Evolutionary conservation across 2,329 filamentous ascomycete genomes (phyloP), one percentile per base, ranked within the genome.

Genomic region (Orbilia ellipsospora): DNA sequence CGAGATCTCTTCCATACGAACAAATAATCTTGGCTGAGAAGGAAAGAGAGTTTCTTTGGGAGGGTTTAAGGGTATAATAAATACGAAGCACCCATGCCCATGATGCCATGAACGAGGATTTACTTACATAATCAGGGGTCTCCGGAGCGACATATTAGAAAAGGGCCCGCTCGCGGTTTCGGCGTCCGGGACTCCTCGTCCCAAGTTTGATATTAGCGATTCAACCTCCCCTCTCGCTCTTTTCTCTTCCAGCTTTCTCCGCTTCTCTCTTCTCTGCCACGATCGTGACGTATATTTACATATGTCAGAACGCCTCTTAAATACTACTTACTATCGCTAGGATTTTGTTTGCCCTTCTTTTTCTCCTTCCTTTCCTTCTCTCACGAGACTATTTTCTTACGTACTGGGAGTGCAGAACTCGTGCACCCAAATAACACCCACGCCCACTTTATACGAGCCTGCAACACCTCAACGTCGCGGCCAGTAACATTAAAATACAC

Each of bases 101-200:
- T 36, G 31, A 36, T 36, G 31, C 12, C 6, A 44, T 8, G 8
- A 63, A 7, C 20, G 23, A 45, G 44, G 44, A 52, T 20, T 20
- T 16, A 31, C 7, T 54, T 68, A 61, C 23, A 45, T 54, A 60
- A 50, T 28, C 48, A 15, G 57, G 54, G n/a, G 31, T 2, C 1
- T 36, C 31, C 8, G 6, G 28, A 57, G 15, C 36, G 36, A 40
- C 36, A 7, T 6, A 26, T n/a, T 42, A n/a, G 16, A 36, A 36
- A 23, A 13, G 13, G 26, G 26, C 52, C 8, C 13, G 28, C 52
- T 36, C 70, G 70, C 62, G 2, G 13, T 16, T 64, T 59, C 72
- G 72, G 72, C 64, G 59, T 59, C 72, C 72, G 72, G 59, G 59
- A 63, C 52, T 65, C 72, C 72, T 50, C 57, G 44, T 67, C 26